Percentiles rank a stretch among this genome's conserved stretches.
These are phyloP conservation scores for Blepharisma stoltei DNA, from an alignment of 73 alveolate species.

Conservation along the genomic window DNA sequence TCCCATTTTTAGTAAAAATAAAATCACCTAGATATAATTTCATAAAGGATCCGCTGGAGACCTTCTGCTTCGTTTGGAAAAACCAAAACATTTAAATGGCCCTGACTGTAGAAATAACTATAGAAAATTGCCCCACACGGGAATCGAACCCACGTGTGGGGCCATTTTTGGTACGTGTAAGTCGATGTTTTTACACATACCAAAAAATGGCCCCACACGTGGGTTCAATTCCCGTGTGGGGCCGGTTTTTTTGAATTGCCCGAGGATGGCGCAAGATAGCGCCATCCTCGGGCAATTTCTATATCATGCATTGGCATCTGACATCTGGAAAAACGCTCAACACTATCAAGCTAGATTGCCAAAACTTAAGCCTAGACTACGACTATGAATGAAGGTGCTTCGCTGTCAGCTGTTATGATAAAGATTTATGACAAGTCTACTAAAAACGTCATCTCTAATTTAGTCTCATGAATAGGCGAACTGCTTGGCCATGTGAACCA, in stretches of 20 bases:
- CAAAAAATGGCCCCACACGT: no score
- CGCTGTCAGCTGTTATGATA: constrained; percentile 93
- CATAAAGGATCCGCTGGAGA: constrained; percentile 87
- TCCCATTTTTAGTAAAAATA: no score
- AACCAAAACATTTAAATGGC: constrained; percentile 84
- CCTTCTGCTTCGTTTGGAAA: constrained; percentile 54
- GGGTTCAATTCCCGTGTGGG: no score
- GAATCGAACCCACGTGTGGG: no score
- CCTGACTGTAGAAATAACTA: constrained; percentile 86
- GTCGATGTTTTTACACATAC: no score
- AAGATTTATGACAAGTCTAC: constrained; percentile 94
- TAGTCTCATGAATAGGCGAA: constrained; percentile 71
- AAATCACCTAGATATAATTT: no score
- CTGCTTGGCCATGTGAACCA: constrained; percentile 93
- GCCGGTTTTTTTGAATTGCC: no score
- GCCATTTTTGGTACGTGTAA: no score
- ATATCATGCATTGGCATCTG: constrained; percentile 94
- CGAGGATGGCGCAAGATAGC: no score
- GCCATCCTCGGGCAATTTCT: no score
- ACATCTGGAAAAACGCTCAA: constrained; percentile 89
- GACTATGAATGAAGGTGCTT: constrained; percentile 79
- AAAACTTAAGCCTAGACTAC: constrained; percentile 76
- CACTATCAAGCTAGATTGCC: constrained; percentile 69
- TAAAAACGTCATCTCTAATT: constrained; percentile 59
- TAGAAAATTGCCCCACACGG: no score